phyloP scores from a whole-genome alignment of 305 asterid genomes.

The Petunia hybrid region DNA sequence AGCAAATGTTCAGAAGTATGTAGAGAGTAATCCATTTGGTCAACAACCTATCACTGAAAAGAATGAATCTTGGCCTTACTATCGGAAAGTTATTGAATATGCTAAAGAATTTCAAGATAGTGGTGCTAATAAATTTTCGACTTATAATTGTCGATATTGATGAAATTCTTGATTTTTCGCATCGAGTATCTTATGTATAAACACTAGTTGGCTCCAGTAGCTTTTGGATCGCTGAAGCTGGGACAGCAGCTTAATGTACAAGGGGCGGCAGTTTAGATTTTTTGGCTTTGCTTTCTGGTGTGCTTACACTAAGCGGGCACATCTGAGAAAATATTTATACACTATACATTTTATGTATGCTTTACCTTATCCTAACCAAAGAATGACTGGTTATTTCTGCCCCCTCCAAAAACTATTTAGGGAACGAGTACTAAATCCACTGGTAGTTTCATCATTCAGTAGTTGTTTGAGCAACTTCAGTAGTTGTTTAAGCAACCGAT shows the following conservation, averaged over 20 bases:
- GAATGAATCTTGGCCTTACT: constrained; percentile 77
- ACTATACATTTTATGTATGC: neutral
- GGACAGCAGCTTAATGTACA: neutral
- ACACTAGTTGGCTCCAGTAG: neutral
- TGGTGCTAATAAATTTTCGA: constrained; percentile 12
- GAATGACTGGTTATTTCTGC: neutral
- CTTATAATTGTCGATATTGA: constrained; percentile 22
- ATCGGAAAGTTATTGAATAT: constrained; percentile 63
- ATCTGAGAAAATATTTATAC: constrained; percentile 3
- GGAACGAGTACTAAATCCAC: neutral
- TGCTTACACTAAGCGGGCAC: neutral
- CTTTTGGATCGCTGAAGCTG: neutral
- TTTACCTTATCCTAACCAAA: neutral
- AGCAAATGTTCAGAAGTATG: constrained; percentile 74
- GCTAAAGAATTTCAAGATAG: constrained; percentile 31
- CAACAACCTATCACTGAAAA: constrained; percentile 79
- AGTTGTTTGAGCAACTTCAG: too few species aligned
- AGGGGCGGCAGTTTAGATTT: neutral
- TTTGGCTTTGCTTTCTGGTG: neutral
- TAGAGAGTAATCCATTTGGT: constrained; percentile 79
- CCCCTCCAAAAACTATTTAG: constrained; percentile 6
- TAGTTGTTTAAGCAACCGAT: too few species aligned
- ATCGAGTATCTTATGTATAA: neutral
- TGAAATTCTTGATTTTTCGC: constrained; percentile 10
- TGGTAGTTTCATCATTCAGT: too few species aligned